These are phyloP conservation scores for Penicillium expansum DNA, from an alignment of 2,329 filamentous ascomycete genomes.

Conservation along the genomic window DNA sequence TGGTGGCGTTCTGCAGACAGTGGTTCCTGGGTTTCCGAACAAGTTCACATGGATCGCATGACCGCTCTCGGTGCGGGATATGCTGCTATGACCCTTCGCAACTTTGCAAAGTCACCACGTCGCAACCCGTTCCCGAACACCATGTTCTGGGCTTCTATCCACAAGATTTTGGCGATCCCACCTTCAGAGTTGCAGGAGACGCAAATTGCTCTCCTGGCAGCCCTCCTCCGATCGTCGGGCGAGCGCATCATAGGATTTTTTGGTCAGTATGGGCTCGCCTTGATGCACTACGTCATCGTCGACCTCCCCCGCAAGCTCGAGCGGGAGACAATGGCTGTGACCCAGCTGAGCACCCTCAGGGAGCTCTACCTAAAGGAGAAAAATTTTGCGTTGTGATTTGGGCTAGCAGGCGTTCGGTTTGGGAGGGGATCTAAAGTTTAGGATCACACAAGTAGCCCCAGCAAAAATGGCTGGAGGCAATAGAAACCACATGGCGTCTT, in stretches of 20 bases:
- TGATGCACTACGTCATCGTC: conserved; percentile 68
- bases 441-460: background rate
- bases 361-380: conserved; percentile 39
- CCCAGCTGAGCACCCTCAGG: conserved; percentile 38
- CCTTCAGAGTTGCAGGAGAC: conserved; percentile 66
- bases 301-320: conserved; percentile 59
- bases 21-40: conserved; percentile 62
- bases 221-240: conserved; percentile 71
- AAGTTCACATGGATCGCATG: conserved; percentile 79
- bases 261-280: conserved; percentile 69
- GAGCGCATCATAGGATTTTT: conserved; percentile 77
- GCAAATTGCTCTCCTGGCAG: conserved; percentile 67
- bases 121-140: conserved; percentile 73
- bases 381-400: conserved; percentile 36
- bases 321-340: conserved; percentile 38
- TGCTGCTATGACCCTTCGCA: conserved; percentile 75
- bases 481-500: background rate
- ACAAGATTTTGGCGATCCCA: conserved; percentile 73
- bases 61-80: conserved; percentile 80
- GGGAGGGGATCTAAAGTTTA: background rate
- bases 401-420: conserved; percentile 1
- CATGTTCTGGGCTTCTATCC: conserved; percentile 79
- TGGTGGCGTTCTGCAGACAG: conserved; percentile 62
- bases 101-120: conserved; percentile 69
- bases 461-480: background rate